Evolutionary conservation across 2,329 filamentous ascomycete genomes (phyloP), one percentile per base, ranked within the genome.

Genomic region (Alternaria panax): DNA sequence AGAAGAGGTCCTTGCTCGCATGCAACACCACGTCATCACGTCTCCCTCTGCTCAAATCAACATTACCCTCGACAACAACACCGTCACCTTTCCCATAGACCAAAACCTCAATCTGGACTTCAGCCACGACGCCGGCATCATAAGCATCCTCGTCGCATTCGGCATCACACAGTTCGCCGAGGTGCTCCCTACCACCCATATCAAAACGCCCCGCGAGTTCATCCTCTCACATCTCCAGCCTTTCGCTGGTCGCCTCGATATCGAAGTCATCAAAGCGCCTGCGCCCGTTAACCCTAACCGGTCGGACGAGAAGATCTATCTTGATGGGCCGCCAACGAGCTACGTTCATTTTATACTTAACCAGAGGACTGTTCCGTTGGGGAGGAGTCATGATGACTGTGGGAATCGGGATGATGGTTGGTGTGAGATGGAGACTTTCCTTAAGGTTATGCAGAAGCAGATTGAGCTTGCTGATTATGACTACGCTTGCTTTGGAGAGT

Each of bases 21-120:
- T 93, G 24, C 81, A 87, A 65, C 88, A 91, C 72, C 88, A 91
- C 68, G 73, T 82, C 45, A 83, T 84, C 59, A 75, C 74, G 20
- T 62, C 69, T 4, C 79, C 81, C 0, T 70, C 74, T 0, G 81
- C 77, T 0, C 79, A 82, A 56, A 75, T 83, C 79, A 92, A 92
- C 72, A 82, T 85, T n/a, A 92, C 90, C 0, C 84, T 92, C 28
- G 89, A 91, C 79, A 86, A 83, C 71, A 91, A 84, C 75, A 83
- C 83, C 0, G 80, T 81, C 34, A 93, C 90, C 0, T 93, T 93
- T 74, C 91, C 91, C 0, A 78, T 91, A 4, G 86, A 92, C 71
- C 91, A 93, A 73, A 85, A 81, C 22, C 81, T 93, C 16, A 92
- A 92, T 75, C 85, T 93, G 50, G 91, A 93, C 80, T 93, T 93